Evolutionary conservation across 2,329 filamentous ascomycete species (phyloP).

Genomic region (Bisporella sp.): DNA sequence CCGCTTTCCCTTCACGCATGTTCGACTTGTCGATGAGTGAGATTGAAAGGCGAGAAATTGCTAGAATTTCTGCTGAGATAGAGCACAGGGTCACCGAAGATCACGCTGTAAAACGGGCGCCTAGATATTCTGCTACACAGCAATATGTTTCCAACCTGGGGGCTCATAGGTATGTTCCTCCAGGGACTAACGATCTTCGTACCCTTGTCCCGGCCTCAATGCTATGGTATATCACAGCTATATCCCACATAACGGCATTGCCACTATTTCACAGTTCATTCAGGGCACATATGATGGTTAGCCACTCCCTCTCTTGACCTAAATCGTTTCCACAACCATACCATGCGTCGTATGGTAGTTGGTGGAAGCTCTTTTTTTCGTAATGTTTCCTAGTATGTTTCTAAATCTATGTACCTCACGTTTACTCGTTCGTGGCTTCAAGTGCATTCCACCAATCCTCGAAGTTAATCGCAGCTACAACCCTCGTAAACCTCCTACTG

Average conservation of each 20-base stretch:
- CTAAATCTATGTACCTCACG: too few relatives aligned
- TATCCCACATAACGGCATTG: slow-evolving; percentile 33
- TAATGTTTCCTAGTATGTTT: too few relatives aligned
- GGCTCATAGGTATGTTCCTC: slow-evolving; percentile 13
- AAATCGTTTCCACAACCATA: too few relatives aligned
- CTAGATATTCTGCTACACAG: slow-evolving; percentile 12
- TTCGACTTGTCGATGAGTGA: slow-evolving; percentile 13
- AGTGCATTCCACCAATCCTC: too few relatives aligned
- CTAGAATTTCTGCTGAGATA: slow-evolving; percentile 10
- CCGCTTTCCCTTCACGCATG: slow-evolving; percentile 17
- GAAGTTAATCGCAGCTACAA: too few relatives aligned
- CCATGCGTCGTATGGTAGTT: too few relatives aligned
- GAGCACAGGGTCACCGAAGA: slow-evolving; percentile 8
- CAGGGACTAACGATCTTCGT: slow-evolving; percentile 11
- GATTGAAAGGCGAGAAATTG: slow-evolving; percentile 13
- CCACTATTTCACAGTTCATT: slow-evolving; percentile 23
- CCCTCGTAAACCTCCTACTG: too few relatives aligned
- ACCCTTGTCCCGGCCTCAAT: slow-evolving; percentile 34
- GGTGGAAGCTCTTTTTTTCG: too few relatives aligned
- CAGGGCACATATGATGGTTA: slow-evolving; percentile 21
- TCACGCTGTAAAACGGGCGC: neutral
- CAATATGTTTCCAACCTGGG: slow-evolving; percentile 19
- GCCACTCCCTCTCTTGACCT: slow-evolving; percentile 9
- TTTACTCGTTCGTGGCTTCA: too few relatives aligned
- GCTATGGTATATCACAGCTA: slow-evolving; percentile 36